Base-by-base conservation (phyloP, 1,139 yeast genomes). In the Hemisphaericaspora lyxosophila region DNA sequence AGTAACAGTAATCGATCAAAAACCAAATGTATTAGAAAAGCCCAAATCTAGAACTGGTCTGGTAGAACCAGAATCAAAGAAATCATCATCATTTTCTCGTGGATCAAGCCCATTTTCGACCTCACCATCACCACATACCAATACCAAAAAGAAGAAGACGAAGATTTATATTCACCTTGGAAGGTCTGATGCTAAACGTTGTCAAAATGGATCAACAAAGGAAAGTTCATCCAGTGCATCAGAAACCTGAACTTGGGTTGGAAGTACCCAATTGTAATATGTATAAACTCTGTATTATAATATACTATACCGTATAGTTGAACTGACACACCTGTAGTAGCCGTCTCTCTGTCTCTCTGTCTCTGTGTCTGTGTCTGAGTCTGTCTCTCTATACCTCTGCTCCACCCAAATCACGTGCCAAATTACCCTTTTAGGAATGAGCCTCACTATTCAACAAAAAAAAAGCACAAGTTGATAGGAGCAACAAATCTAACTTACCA, bases 51-150 rank as follows among this genome's bases (percentile, higher is more conserved):
- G 28, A 13, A n/a, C 9, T 5, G 8, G 28, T 13, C 9, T 26
- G 15, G 17, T 3, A 11, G 23, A 24, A n/a, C 28, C 20, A 32
- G 30, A 29, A 31, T 14, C 39, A 23, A 17, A 32, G 14, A 16
- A 17, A 7, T 7, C 43, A 6, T 40, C 51, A 7, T 49, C 55
- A 9, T 48, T 50, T 28, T 45, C 56, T 5, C 48, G 52, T 13
- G 46, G 60, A 2, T 46, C 47, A 5, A 57, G 62, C 38, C 66
- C 65, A 11, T 60, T 59, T 33, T 41, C 56, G 5, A 28, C 46
- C 11, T 32, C 48, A 13, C 36, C 44, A 20, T 40, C 49, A 9
- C 46, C 37, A 9, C 29, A 19, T 20, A 8, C 9, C 20, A 23
- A 23, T 12, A 33, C 31, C 17, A 58, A 38, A 37, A 56, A 4